phyloP scores from a whole-genome alignment of 306 rosid species.

The Gillenia trifoliata region DNA sequence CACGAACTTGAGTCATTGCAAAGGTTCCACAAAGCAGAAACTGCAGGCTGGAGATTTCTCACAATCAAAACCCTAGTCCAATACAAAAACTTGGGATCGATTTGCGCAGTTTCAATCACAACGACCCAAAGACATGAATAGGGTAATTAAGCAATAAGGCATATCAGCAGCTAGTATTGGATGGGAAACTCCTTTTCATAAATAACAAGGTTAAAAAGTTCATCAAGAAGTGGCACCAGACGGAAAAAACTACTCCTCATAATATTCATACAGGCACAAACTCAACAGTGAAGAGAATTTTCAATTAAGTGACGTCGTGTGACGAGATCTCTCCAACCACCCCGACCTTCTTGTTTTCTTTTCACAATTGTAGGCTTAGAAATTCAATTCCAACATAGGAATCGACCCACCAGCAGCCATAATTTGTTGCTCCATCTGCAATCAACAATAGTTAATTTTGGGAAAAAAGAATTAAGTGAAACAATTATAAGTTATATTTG shows the following conservation, averaged over 20 bases:
- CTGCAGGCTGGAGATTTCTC: not conserved
- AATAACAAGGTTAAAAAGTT: not conserved
- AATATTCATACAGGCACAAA: slow-evolving; percentile 47
- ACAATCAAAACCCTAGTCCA: not conserved
- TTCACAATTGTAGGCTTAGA: slow-evolving; percentile 25
- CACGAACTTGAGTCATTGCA: not conserved
- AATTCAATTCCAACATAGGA: slow-evolving; percentile 53
- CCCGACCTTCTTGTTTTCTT: slow-evolving; percentile 20
- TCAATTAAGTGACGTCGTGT: slow-evolving; percentile 14
- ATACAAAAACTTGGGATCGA: not conserved
- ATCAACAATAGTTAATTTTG: slow-evolving; percentile 6
- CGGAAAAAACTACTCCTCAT: slow-evolving; percentile 25
- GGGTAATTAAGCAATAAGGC: not conserved
- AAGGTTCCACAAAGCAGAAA: not conserved
- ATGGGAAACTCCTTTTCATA: slow-evolving; percentile 21
- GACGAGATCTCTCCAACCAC: slow-evolving; percentile 41
- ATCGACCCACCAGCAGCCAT: slow-evolving; percentile 92
- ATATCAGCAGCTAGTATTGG: not conserved
- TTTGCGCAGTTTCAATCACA: not conserved
- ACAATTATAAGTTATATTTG: not conserved
- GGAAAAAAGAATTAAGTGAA: not conserved
- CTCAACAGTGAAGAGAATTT: slow-evolving; percentile 33
- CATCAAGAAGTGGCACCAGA: slow-evolving; percentile 15
- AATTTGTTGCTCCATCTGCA: slow-evolving; percentile 95
- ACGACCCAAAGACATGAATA: not conserved